Base-by-base conservation (phyloP, 495 filamentous ascomycete species). In the Bombardia bombarda region DNA sequence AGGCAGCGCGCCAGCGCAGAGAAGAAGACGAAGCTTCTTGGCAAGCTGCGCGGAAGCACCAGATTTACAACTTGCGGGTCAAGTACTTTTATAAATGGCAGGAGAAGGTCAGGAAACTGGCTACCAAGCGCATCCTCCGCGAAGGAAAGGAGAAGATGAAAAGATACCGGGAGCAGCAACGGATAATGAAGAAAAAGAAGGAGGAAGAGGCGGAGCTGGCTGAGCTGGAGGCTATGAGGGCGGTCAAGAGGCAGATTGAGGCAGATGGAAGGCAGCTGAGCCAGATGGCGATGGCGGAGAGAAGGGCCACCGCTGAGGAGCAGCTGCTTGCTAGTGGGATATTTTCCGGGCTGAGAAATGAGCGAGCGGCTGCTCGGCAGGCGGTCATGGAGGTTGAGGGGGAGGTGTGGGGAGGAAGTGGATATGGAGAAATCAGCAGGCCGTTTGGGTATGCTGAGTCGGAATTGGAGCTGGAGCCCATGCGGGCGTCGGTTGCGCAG, bases 81-180 rank as follows among this genome's bases (percentile, higher is more conserved):
- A 75, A 70, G 35, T 78, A 61, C 52, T 69, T 69, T 22, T 67
- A 69, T 36, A 49, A 55, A 9, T 78, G 74, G 74, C 62, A 65
- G 36, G 49, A 69, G 20, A 52, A 46, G 19, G 66, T 67, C 9
- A 52, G 66, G 2, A 32, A 38, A 1, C 52, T 49, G 7, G 50
- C 53, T 20, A 51, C 48, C 19, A 56, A 51, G 17, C 53, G 55
- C 10, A 64, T 68, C 34, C 65, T 66, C 6, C 59, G 40, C 45
- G 62, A 51, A 38, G 47, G 57, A 30, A 57, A 60, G 28, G 49
- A 61, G 30, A 54, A 51, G 20, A 56, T 58, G 52, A 47, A 52
- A 18, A 33, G 31, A 1, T 59, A 57, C 48, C 47, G 56, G 5
- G 52, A 55, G 25, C 43, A 53, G 20, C 46, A 62, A 45, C 47